These are phyloP conservation scores for Spiraea crenata DNA, from an alignment of 331 rosid species.

Conservation along the genomic window DNA sequence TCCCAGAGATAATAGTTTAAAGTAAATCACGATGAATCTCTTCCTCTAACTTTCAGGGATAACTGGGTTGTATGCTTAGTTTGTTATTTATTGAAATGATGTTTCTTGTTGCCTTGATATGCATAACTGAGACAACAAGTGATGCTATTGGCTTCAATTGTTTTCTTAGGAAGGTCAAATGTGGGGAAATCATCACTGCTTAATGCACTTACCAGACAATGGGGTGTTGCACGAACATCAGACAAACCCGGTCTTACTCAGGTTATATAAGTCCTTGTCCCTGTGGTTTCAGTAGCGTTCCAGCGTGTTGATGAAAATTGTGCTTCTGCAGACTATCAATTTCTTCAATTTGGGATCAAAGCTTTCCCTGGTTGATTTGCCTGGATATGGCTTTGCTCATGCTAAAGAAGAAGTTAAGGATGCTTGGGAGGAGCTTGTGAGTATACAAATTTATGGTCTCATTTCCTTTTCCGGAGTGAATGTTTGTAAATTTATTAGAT, in stretches of 20 bases:
- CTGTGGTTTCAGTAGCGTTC: constrained; percentile 2
- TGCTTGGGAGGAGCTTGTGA: constrained; percentile 96
- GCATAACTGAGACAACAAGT: constrained; percentile 11
- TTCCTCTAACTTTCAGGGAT: neutral
- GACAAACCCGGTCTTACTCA: constrained; percentile 96
- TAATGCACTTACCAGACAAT: constrained; percentile 86
- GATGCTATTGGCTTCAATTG: constrained; percentile 15
- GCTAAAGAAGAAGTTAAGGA: constrained; percentile 97
- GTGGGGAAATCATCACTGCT: constrained; percentile 97
- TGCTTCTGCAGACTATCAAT: constrained; percentile 68
- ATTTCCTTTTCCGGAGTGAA: constrained; percentile 3
- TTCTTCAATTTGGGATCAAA: constrained; percentile 77
- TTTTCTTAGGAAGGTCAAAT: constrained; percentile 80
- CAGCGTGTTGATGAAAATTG: constrained; percentile 8
- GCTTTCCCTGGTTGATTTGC: constrained; percentile 84
- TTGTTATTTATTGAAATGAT: neutral
- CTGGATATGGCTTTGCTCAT: constrained; percentile 96
- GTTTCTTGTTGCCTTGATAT: neutral
- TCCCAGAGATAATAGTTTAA: neutral
- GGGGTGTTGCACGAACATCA: constrained; percentile 92
- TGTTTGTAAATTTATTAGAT: neutral
- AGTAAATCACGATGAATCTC: neutral
- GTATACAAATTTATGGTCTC: constrained; percentile 29
- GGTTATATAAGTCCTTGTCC: constrained; percentile 35
- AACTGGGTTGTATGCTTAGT: neutral